Evolutionary conservation across 2,329 filamentous ascomycete genomes (phyloP), one percentile per base, ranked within the genome.

Genomic region (Botrytis squamosa): DNA sequence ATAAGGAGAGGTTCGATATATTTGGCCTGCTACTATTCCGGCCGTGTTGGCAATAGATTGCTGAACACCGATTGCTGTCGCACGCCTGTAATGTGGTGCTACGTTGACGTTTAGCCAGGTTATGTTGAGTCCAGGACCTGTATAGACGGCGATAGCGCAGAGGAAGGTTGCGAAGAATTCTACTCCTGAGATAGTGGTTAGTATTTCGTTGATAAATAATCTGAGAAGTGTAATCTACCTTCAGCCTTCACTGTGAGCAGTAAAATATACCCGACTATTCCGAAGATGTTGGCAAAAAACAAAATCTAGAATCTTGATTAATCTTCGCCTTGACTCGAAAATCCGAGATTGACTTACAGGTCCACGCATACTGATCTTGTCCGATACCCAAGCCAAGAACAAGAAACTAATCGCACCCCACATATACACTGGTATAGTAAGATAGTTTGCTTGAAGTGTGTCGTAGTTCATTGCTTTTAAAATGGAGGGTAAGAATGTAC

Each of bases 361-460:
- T 33, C 75, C 75, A n/a, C 76, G 73, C 44, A 75, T 65, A 22
- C 59, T 66, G 10, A 76, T 78, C 52, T 82, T 81, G 78, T 89
- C 87, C 0, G 86, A 86, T n/a, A 84, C 74, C 60, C 79, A 85
- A 2, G 86, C 85, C 1, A 85, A 76, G 0, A 77, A 74, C 9
- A 89, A 80, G 76, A 86, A 89, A 40, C 80, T 78, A 10, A 84
- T 74, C 1, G 84, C 85, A 4, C 85, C 86, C 74, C 85, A 84
- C 22, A 87, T 78, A 76, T 87, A 89, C n/a, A 89, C 86, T 0
- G 88, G 88, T 1, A 89, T 86, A 6, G 86, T 89, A 49, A 89
- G 81, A 52, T 86, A 85, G 73, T 89, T 86, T 18, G 85, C 84
- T 76, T 86, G 81, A 33, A 88, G 81, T n/a, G 83, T 83, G 55